A percentile compares a stretch with the other conserved stretches of the same genome.
phyloP scores from a whole-genome alignment of 768 basidiomycete genomes.

The Trametopsis cervina region DNA sequence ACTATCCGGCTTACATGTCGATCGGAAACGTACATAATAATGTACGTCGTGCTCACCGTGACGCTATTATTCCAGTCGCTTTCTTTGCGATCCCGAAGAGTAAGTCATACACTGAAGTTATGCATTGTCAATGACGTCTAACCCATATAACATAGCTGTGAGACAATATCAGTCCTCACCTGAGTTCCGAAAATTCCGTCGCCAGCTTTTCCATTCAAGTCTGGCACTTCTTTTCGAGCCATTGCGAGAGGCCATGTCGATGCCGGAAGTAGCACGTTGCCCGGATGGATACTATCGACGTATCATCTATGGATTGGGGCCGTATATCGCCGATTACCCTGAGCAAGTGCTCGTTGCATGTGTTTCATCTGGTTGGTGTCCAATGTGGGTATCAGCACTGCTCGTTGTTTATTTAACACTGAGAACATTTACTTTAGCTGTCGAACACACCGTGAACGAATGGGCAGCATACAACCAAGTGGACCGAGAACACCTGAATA shows the following conservation, averaged over 20 bases:
- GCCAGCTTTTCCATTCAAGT: slow-evolving; percentile 12
- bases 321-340: slow-evolving; percentile 19
- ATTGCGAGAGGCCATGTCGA: slow-evolving; percentile 8
- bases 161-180: slow-evolving; percentile 6
- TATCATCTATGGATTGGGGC: slow-evolving; percentile 15
- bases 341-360: slow-evolving; percentile 16
- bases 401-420: too few species aligned
- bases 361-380: slow-evolving; percentile 14
- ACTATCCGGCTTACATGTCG: slow-evolving; percentile 12
- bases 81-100: slow-evolving; percentile 13
- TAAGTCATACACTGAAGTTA: slow-evolving; percentile 2
- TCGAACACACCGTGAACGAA: background rate
- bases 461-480: too few species aligned
- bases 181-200: slow-evolving; percentile 13
- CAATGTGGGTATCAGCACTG: too few species aligned
- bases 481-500: too few species aligned
- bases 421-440: slow-evolving; percentile 2
- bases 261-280: slow-evolving; percentile 10
- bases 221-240: slow-evolving; percentile 6
- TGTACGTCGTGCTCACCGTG: slow-evolving; percentile 9
- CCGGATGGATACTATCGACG: slow-evolving; percentile 12
- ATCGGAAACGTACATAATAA: slow-evolving; percentile 8
- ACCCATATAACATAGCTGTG: slow-evolving; percentile 8
- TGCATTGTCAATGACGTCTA: background rate
- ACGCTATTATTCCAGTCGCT: slow-evolving; percentile 7